phyloP scores from a whole-genome alignment of 2,329 filamentous ascomycete species.

The Mollisiaceae sp. region DNA sequence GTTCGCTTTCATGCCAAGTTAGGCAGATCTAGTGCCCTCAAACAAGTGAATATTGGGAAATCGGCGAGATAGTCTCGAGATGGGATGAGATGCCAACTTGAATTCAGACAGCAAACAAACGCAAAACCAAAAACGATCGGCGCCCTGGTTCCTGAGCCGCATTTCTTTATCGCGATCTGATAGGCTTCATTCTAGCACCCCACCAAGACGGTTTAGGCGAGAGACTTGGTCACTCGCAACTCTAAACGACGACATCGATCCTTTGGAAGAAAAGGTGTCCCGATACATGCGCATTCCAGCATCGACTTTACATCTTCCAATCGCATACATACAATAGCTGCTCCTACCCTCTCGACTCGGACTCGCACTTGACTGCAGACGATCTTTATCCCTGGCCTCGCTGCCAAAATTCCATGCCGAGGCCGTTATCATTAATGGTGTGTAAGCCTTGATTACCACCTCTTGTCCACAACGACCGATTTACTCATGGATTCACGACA shows the following conservation, averaged over 20 bases:
- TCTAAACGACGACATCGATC: slow-evolving; percentile 14
- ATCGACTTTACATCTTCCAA: slow-evolving; percentile 1
- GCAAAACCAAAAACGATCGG: slow-evolving; percentile 10
- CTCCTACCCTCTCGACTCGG: neutral
- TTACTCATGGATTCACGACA: slow-evolving; percentile 25
- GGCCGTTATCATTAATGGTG: slow-evolving; percentile 38
- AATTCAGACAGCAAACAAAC: slow-evolving; percentile 5
- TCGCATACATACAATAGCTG: slow-evolving; percentile 7
- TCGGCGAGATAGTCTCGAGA: neutral
- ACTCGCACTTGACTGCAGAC: neutral
- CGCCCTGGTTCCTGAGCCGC: slow-evolving; percentile 19
- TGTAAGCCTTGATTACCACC: slow-evolving; percentile 15
- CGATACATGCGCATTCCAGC: slow-evolving; percentile 3
- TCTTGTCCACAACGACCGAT: slow-evolving; percentile 9
- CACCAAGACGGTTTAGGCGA: slow-evolving; percentile 28
- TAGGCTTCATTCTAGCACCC: slow-evolving; percentile 20
- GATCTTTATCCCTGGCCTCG: slow-evolving; percentile 10
- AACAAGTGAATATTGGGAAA: neutral
- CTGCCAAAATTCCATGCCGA: slow-evolving; percentile 28
- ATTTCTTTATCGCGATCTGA: slow-evolving; percentile 11
- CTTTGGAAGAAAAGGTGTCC: slow-evolving; percentile 16
- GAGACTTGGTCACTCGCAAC: slow-evolving; percentile 19
- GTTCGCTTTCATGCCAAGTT: neutral
- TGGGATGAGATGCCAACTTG: neutral
- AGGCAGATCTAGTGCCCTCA: neutral